A percentile compares a stretch with the other conserved stretches of the same genome.
Evolutionary conservation across 1,139 yeast species (phyloP).

Genomic region (Meyerozyma sp.): DNA sequence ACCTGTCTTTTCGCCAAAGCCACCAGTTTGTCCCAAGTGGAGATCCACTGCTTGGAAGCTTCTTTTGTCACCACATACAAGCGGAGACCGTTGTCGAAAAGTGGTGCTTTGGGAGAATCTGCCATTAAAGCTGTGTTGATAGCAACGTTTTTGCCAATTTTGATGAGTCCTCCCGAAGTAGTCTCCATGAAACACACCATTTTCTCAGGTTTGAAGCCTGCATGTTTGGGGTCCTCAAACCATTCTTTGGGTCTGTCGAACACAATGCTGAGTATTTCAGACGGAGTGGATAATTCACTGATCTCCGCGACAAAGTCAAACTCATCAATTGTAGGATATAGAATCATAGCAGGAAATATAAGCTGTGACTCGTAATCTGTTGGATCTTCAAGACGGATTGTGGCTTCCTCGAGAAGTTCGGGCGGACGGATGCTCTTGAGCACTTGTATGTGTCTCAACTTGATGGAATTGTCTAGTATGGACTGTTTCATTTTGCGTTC

Average conservation of each 20-base stretch:
- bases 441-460: constrained; percentile 47
- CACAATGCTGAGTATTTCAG: constrained; percentile 50
- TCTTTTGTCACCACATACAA: constrained; percentile 76
- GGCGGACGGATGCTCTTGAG: constrained; percentile 48
- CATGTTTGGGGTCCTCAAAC: constrained; percentile 62
- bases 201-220: constrained; percentile 51
- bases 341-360: constrained; percentile 70
- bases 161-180: constrained; percentile 74
- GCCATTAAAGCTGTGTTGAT: constrained; percentile 60
- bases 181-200: constrained; percentile 82
- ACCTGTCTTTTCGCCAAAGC: constrained; percentile 47
- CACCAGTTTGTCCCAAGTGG: constrained; percentile 59
- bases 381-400: constrained; percentile 59
- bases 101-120: constrained; percentile 62
- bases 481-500: constrained; percentile 24
- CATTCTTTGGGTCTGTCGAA: constrained; percentile 66
- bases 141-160: constrained; percentile 74
- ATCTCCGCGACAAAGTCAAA: constrained; percentile 76
- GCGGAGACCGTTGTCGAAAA: constrained; percentile 71
- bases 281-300: constrained; percentile 62
- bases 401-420: constrained; percentile 42
- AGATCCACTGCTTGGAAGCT: constrained; percentile 61
- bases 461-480: constrained; percentile 49
- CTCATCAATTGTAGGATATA: constrained; percentile 82
- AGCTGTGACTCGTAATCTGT: constrained; percentile 73